phyloP scores from a whole-genome alignment of 129 eudicot genomes.

The Apium graveolens region DNA sequence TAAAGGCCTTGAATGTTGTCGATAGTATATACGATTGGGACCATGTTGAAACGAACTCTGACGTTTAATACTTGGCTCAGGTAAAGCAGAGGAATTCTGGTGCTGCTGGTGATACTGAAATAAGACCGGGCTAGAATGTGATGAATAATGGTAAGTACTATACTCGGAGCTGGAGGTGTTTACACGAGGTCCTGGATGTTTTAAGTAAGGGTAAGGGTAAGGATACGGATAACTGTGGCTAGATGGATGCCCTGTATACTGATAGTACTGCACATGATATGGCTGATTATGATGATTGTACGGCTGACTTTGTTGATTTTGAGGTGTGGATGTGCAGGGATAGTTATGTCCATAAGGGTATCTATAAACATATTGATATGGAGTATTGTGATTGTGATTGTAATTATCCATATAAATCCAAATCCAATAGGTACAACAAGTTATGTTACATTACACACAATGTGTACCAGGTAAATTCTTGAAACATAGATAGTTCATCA shows the following conservation, averaged over 20 bases:
- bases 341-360: conserved; percentile 16
- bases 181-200: neutral
- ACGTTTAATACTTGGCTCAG: conserved; percentile 27
- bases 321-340: conserved; percentile 11
- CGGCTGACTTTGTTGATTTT: conserved; percentile 2
- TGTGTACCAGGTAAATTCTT: neutral
- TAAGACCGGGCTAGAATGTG: neutral
- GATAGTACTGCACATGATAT: conserved; percentile 22
- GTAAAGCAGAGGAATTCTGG: neutral
- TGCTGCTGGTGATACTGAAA: neutral
- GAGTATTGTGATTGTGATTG: conserved; percentile 25
- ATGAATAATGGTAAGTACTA: conserved; percentile 1
- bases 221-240: conserved; percentile 25
- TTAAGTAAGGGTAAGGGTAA: conserved; percentile 22
- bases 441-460: neutral
- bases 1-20: conserved; percentile 23
- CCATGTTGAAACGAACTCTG: conserved; percentile 10
- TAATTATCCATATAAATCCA: conserved; percentile 20
- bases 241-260: conserved; percentile 11
- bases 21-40: conserved; percentile 11
- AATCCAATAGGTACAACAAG: neutral
- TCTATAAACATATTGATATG: conserved; percentile 39
- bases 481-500: neutral
- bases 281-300: conserved; percentile 27
- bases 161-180: conserved; percentile 1